Percentiles rank a stretch among this genome's conserved stretches.
Evolutionary conservation across 2,329 filamentous ascomycete genomes (phyloP).

Genomic region (Penicillium thymicola): DNA sequence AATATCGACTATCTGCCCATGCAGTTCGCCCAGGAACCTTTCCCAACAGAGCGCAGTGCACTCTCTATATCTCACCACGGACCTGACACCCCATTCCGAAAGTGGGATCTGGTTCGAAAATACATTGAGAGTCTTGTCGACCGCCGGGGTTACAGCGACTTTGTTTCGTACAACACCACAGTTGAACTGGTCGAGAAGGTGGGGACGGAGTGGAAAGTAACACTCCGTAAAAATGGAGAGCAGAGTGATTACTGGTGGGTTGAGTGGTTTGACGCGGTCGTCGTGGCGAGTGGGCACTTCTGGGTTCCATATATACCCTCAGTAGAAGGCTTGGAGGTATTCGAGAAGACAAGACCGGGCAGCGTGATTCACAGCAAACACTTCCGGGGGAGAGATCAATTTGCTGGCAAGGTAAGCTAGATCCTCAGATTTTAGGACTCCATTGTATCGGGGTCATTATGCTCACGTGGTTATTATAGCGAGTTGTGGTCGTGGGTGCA

Average conservation of each 20-base stretch:
- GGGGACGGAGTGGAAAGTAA: background rate
- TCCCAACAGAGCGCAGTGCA: background rate
- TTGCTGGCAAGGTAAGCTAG: background rate
- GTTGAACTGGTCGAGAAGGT: background rate
- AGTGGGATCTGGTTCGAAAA: background rate
- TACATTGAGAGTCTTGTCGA: background rate
- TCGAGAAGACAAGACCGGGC: background rate
- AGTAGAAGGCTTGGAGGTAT: background rate
- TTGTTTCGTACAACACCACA: background rate
- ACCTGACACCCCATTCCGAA: background rate
- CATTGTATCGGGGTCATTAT: background rate
- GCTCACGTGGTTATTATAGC: background rate
- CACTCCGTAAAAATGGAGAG: background rate
- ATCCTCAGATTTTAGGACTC: too few species aligned
- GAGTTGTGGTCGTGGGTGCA: background rate
- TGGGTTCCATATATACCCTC: background rate
- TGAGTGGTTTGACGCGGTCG: background rate
- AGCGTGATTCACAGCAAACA: constrained; percentile 1
- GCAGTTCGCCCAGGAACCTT: background rate
- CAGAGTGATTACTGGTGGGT: background rate
- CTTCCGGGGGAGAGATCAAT: background rate
- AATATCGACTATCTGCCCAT: background rate
- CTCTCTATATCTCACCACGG: background rate
- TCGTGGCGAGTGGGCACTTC: constrained; percentile 1
- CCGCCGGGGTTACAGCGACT: background rate